Evolutionary conservation across 805 yeast genomes (phyloP), one percentile per base, ranked within the genome.

Genomic region (Yamadazyma endophytica): DNA sequence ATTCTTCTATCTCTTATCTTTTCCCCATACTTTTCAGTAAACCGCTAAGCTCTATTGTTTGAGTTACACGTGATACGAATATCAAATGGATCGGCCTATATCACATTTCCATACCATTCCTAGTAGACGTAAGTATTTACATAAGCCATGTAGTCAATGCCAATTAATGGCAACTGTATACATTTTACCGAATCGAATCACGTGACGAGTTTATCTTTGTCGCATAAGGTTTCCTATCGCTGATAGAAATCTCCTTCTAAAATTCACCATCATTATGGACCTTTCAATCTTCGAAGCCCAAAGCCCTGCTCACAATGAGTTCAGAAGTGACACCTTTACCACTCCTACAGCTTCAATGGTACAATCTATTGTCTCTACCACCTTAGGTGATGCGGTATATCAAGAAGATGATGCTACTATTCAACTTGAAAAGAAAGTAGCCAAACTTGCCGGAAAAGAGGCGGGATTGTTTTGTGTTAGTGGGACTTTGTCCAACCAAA

Each of bases 401-500:
- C 70, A 75, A 41, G 96, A 89, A 53, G 97, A 89, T 53, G 58
- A 58, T 13, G 77, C 80, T 42, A 85, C 95, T 15, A 54, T 68
- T 17, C 71, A 61, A 13, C 61, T 89, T 26, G 92, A 88, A 54
- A 50, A 57, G 7, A 70, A 70, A 33, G 76, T 89, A 33, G 82
- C 85, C 5, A 59, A 64, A 15, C 45, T 88, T 34, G 70, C 94
- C 5, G 95, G 94, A 12, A 84, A 81, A 46, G 85, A 79, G 44
- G 82, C 86, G 1, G 96, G 84, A 9, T 54, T 87, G 31, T 89
- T 70, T 58, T 86, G 94, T 58, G 86, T 79, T 13, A 82, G 94
- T 14, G 97, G 97, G 27, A 90, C 97, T 5, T 58, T 89, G 57
- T 81, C 95, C 8, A 89, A 89, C 60, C 97, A 89, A 59, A 69